phyloP scores from a whole-genome alignment of 2,329 filamentous ascomycete species.

The Berkeleyomyces rouxiae region DNA sequence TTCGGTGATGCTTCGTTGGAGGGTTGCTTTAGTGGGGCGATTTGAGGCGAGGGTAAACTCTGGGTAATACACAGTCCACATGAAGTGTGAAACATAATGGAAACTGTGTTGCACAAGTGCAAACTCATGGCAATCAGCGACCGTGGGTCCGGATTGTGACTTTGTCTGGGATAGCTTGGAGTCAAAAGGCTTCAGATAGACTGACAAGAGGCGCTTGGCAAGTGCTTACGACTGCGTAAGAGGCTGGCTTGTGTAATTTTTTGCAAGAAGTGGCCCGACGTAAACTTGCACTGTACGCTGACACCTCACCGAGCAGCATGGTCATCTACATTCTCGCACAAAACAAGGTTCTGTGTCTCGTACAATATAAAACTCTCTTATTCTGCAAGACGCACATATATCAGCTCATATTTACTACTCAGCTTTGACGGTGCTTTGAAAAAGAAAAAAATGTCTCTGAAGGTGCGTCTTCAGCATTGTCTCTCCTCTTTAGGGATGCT shows the following conservation, averaged over 20 bases:
- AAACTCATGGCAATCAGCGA: neutral
- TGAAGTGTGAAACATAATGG: fast-evolving
- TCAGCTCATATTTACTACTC: neutral
- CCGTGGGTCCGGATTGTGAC: neutral
- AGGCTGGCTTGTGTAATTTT: neutral
- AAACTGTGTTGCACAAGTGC: neutral
- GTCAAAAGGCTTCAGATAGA: neutral
- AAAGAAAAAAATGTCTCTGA: neutral
- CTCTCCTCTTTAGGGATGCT: neutral
- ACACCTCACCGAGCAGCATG: neutral
- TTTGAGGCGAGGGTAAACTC: neutral
- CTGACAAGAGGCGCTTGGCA: no score
- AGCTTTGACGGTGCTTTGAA: neutral
- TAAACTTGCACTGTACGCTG: neutral
- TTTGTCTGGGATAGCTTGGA: neutral
- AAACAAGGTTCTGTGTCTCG: no score
- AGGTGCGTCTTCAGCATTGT: neutral
- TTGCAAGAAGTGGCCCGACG: neutral
- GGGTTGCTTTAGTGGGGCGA: neutral
- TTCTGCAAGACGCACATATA: neutral
- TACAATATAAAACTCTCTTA: neutral
- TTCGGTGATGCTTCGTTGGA: neutral
- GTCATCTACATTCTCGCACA: neutral
- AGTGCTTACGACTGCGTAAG: no score
- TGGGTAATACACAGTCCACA: neutral